phyloP scores from a whole-genome alignment of 2,329 filamentous ascomycete genomes.

The Penicillium glabrum region DNA sequence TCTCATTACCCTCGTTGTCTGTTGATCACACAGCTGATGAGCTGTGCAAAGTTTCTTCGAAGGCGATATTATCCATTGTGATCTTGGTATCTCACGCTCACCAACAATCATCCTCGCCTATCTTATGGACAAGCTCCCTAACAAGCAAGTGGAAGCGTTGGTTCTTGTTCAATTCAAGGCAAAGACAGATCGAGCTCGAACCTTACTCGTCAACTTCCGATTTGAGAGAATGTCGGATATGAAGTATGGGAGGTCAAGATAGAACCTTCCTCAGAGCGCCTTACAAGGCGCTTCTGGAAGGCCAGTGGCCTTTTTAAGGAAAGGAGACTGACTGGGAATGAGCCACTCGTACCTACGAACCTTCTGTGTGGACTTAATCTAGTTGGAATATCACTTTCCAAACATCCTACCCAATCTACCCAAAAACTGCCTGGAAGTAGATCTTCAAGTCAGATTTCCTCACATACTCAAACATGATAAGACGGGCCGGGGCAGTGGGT shows the following conservation, averaged over 20 bases:
- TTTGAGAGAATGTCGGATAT: constrained; percentile 28
- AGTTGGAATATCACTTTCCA: too few species aligned
- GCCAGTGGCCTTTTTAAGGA: constrained; percentile 14
- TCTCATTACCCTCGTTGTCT: constrained; percentile 9
- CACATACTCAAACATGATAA: too few species aligned
- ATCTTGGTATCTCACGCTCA: constrained; percentile 29
- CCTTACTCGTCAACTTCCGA: constrained; percentile 27
- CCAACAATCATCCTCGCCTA: constrained; percentile 16
- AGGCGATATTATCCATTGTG: constrained; percentile 28
- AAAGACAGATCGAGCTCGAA: constrained; percentile 25
- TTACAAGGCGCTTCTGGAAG: constrained; percentile 27
- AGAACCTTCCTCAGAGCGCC: constrained; percentile 23
- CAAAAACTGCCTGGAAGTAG: too few species aligned
- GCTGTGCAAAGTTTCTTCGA: constrained; percentile 2
- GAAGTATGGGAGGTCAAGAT: constrained; percentile 28
- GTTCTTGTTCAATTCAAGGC: constrained; percentile 24
- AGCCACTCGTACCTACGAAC: constrained; percentile 12
- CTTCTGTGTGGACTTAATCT: constrained; percentile 4
- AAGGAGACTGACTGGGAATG: constrained; percentile 22
- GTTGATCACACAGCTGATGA: constrained; percentile 4
- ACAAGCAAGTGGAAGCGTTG: constrained; percentile 13
- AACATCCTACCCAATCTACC: too few species aligned
- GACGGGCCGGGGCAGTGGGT: too few species aligned
- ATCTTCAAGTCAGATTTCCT: too few species aligned
- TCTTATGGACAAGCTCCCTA: constrained; percentile 11